These are phyloP conservation scores for Aspergillus asperescens DNA, from an alignment of 495 filamentous ascomycete species.

Conservation along the genomic window DNA sequence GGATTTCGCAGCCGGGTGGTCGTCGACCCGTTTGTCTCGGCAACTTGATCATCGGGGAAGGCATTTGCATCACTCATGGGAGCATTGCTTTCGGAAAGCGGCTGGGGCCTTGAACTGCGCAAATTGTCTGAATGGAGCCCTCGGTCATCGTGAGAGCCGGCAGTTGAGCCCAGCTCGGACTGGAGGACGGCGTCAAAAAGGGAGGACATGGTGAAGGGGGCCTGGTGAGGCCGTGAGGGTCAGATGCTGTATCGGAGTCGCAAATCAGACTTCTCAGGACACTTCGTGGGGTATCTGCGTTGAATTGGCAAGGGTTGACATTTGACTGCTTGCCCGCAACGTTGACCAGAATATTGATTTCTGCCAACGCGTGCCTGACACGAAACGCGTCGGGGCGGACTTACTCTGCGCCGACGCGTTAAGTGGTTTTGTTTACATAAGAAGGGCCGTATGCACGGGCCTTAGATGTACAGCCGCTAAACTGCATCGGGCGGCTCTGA, in stretches of 20 bases:
- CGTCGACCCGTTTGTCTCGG: constrained; percentile 49
- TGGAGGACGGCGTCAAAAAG: constrained; percentile 48
- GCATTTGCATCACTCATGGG: constrained; percentile 49
- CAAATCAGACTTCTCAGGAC: too few relatives aligned
- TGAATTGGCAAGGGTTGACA: too few relatives aligned
- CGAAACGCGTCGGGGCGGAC: constrained; percentile 30
- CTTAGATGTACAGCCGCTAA: constrained; percentile 7
- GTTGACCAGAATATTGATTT: too few relatives aligned
- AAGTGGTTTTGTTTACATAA: constrained; percentile 34
- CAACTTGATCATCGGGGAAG: constrained; percentile 59
- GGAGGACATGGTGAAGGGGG: constrained; percentile 44
- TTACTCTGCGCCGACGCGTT: constrained; percentile 31
- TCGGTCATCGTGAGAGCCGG: constrained; percentile 28
- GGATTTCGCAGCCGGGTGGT: constrained; percentile 55
- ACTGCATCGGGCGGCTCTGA: background rate
- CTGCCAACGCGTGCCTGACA: constrained; percentile 27
- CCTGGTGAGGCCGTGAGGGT: constrained; percentile 23
- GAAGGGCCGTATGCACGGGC: background rate
- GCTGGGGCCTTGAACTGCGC: constrained; percentile 40
- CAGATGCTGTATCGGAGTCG: too few relatives aligned
- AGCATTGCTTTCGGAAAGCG: constrained; percentile 50
- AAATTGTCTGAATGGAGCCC: constrained; percentile 38
- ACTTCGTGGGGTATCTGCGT: too few relatives aligned
- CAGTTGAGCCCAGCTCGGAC: constrained; percentile 44
- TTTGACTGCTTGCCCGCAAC: too few relatives aligned